phyloP scores from a whole-genome alignment of 257 asterid genomes.

The Cinchona pubescens region DNA sequence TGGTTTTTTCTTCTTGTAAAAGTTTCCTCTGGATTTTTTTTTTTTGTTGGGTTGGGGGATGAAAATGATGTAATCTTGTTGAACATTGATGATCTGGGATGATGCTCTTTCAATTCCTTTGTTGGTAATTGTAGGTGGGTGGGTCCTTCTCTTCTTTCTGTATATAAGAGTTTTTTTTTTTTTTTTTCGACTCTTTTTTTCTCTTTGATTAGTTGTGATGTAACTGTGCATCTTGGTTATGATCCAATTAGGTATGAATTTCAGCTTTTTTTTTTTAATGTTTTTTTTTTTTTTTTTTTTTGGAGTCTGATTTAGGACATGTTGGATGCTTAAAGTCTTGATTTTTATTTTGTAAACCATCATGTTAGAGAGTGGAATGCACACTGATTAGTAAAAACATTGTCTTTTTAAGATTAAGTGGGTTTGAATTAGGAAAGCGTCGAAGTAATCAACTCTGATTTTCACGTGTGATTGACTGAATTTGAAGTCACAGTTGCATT shows the following conservation, averaged over 20 bases:
- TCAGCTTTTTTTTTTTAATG: constrained; percentile 16
- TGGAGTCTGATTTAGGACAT: constrained; percentile 13
- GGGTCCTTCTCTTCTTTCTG: constrained; percentile 9
- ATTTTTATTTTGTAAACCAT: constrained; percentile 6
- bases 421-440: constrained; percentile 18
- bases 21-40: not conserved
- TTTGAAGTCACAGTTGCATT: not conserved
- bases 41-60: constrained; percentile 6
- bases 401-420: constrained; percentile 14
- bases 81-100: constrained; percentile 12
- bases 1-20: not conserved
- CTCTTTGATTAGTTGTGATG: not conserved
- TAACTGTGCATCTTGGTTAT: not conserved
- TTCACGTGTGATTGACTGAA: constrained; percentile 2
- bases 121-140: constrained; percentile 16
- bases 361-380: constrained; percentile 13
- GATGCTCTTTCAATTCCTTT: constrained; percentile 19
- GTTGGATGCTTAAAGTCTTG: constrained; percentile 22
- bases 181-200: not conserved
- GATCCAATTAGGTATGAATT: constrained; percentile 13
- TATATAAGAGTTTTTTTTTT: not conserved
- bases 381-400: constrained; percentile 12
- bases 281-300: not conserved
- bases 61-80: constrained; percentile 24
- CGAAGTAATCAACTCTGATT: not conserved